Evolutionary conservation across 441 rosid genomes (phyloP), one percentile per base, ranked within the genome.

Genomic region (Adansonia gregorii): DNA sequence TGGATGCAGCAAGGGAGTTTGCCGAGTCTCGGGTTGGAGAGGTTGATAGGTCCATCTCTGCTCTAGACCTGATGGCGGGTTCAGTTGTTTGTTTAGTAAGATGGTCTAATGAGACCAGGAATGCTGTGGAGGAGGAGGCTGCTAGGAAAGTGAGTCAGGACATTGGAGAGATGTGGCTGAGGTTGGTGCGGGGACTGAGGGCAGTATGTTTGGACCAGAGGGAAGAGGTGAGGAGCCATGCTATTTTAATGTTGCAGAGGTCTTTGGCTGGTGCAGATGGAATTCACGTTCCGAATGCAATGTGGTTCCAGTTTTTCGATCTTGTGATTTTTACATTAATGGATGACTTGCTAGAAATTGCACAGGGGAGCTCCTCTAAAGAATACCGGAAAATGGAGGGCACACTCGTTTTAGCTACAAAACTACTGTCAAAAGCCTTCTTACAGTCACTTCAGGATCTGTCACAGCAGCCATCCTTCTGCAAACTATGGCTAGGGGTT

Each of bases 101-200:
- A 80, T 91, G 96, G 96, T 85, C 87, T 66, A 58, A 74, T 39
- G 90, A 88, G 82, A 83, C 93, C 1, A 87, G 82, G 83, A 87
- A 77, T 67, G 82, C 88, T 2, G 80, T 80, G 69, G 85, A 76
- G 74, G 86, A 73, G 72, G 92, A 87, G 49, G 84, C 84, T 56
- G 86, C 89, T 1, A 51, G 45, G 73, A 87, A 77, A 77, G 79
- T 91, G 79, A 79, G 82, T 49, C 87, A 83, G 80, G 92, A 89
- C 71, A 91, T 90, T 4, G 91, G 90, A 51, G 90, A 91, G 84
- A 91, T 91, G 95, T 90, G 95, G 95, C 81, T 91, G 64, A 88
- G 89, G 78, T 86, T 91, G 22, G 91, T 88, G 66, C 90, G 88
- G 78, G 90, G 88, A 39, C 80, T 91, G 80, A 84, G 86, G 72